These are phyloP conservation scores for Cytospora schulzeri DNA, from an alignment of 2,329 filamentous ascomycete genomes.

Conservation along the genomic window DNA sequence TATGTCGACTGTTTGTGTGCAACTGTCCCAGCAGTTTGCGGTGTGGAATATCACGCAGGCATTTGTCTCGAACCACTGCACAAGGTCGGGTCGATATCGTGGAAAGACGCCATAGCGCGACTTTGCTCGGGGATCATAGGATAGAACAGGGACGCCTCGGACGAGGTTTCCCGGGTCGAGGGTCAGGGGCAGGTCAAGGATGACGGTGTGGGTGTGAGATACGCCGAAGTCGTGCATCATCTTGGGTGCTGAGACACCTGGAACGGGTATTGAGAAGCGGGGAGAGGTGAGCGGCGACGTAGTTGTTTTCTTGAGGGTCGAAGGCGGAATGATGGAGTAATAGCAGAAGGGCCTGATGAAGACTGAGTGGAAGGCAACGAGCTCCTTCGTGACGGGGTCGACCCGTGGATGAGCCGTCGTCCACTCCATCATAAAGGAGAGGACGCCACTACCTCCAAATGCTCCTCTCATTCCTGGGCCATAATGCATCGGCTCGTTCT, in stretches of 20 bases:
- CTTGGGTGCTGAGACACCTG: constrained; percentile 64
- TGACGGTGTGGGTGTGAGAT: constrained; percentile 62
- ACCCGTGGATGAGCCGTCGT: constrained; percentile 71
- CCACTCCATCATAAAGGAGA: constrained; percentile 70
- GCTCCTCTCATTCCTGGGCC: constrained; percentile 27
- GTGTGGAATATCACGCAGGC: constrained; percentile 73
- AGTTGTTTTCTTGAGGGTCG: neutral
- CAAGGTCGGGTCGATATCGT: constrained; percentile 55
- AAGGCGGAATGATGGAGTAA: constrained; percentile 53
- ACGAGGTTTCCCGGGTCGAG: constrained; percentile 64
- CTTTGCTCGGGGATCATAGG: constrained; percentile 58
- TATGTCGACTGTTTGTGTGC: constrained; percentile 1
- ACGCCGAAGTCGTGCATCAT: constrained; percentile 81
- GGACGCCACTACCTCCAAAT: constrained; percentile 57
- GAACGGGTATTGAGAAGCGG: constrained; percentile 56
- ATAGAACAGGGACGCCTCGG: constrained; percentile 57
- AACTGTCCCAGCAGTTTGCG: constrained; percentile 67
- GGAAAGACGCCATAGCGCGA: constrained; percentile 71
- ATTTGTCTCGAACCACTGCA: constrained; percentile 69
- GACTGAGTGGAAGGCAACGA: constrained; percentile 68
- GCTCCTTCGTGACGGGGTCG: constrained; percentile 64
- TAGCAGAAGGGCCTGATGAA: constrained; percentile 67
- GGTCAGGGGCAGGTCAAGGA: constrained; percentile 69
- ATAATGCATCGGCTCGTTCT: constrained; percentile 46
- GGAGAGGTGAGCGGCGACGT: constrained; percentile 24